These are phyloP conservation scores for Colletotrichum brevisporum DNA, from an alignment of 2,329 filamentous ascomycete species.

Conservation along the genomic window DNA sequence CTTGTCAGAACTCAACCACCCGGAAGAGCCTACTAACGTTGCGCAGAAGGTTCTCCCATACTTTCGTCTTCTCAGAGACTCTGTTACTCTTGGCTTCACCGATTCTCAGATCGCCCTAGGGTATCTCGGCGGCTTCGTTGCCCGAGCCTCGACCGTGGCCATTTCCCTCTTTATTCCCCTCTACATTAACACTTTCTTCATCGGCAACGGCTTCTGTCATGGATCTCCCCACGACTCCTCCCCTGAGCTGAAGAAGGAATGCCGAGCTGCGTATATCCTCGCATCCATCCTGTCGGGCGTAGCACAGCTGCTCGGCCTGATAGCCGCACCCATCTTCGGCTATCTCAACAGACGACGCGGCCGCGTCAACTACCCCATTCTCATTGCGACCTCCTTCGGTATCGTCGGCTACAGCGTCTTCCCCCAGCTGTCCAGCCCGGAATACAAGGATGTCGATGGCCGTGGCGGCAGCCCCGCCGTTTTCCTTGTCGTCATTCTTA, in stretches of 20 bases:
- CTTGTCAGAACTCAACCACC: slow-evolving; percentile 6
- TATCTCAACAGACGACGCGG: slow-evolving; percentile 81
- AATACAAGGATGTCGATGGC: slow-evolving; percentile 74
- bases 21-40: slow-evolving; percentile 5
- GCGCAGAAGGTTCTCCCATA: slow-evolving; percentile 65
- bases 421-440: slow-evolving; percentile 82
- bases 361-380: slow-evolving; percentile 79
- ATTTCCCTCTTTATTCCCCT: slow-evolving; percentile 96
- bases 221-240: slow-evolving; percentile 74
- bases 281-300: slow-evolving; percentile 90
- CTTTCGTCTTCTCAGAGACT: slow-evolving; percentile 71
- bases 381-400: slow-evolving; percentile 80
- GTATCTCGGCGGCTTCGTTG: slow-evolving; percentile 95
- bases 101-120: slow-evolving; percentile 87
- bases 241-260: slow-evolving; percentile 86
- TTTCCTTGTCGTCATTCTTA: slow-evolving; percentile 82
- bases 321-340: slow-evolving; percentile 90
- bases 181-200: slow-evolving; percentile 92
- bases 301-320: slow-evolving; percentile 86
- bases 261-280: slow-evolving; percentile 87
- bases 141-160: slow-evolving; percentile 92
- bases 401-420: slow-evolving; percentile 84
- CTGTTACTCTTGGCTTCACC: slow-evolving; percentile 78
- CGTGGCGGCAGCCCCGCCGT: slow-evolving; percentile 77
- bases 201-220: slow-evolving; percentile 83